Percentiles rank a stretch among this genome's conserved stretches.
Evolutionary conservation across 2,329 filamentous ascomycete species (phyloP).

Genomic region (Fusarium sp.): DNA sequence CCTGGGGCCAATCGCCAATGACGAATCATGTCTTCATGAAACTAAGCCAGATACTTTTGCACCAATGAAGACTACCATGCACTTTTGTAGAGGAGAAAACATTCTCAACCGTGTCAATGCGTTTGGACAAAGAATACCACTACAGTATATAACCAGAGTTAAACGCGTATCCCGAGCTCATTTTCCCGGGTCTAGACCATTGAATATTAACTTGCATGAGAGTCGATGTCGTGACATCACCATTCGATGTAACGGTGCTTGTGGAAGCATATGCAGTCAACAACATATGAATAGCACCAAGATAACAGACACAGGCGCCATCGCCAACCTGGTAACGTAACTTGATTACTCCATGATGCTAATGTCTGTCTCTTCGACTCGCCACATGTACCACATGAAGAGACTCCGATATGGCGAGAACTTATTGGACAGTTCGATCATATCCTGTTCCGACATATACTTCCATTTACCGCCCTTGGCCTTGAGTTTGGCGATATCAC

Average conservation of each 20-base stretch:
- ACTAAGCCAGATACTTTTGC: constrained; percentile 7
- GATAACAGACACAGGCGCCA: constrained; percentile 23
- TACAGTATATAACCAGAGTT: constrained; percentile 8
- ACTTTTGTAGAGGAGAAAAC: constrained; percentile 11
- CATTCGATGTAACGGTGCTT: constrained; percentile 5
- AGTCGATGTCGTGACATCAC: constrained; percentile 36
- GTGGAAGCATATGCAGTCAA: constrained; percentile 12
- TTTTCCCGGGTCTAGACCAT: constrained; percentile 15
- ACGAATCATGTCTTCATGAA: constrained; percentile 24
- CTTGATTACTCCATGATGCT: constrained; percentile 63
- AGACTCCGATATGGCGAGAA: constrained; percentile 90
- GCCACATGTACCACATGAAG: constrained; percentile 99
- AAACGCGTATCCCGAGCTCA: constrained; percentile 3
- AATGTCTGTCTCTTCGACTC: constrained; percentile 82
- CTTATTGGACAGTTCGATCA: constrained; percentile 81
- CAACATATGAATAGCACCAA: constrained; percentile 6
- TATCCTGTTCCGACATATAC: constrained; percentile 95
- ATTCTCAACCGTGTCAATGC: not conserved
- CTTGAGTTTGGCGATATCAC: constrained; percentile 87
- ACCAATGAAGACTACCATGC: not conserved
- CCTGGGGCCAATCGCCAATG: constrained; percentile 34
- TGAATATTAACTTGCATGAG: constrained; percentile 1
- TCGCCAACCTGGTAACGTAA: constrained; percentile 31
- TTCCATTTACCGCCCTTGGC: constrained; percentile 90
- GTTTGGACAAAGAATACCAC: not conserved